Base-by-base conservation (phyloP, 2,329 filamentous ascomycete species). In the Xylariales sp. region DNA sequence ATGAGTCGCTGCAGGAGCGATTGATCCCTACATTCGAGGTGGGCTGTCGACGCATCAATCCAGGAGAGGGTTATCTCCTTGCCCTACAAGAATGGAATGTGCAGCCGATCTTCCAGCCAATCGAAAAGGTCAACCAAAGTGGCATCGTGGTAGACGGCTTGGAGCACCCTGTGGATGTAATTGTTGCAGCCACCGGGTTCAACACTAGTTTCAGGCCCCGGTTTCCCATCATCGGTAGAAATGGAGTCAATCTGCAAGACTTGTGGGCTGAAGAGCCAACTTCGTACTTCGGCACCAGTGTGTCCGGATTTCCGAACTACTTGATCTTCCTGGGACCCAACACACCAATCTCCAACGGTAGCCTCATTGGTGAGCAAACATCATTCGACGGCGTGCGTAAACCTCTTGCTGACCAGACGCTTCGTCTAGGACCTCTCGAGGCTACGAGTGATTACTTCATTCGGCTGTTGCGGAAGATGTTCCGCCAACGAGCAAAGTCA, bases 301-400 rank as follows among this genome's bases (percentile, higher is more conserved):
- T 27, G 5, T 14, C 33, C n/a, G 33, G 23, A 11, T 25, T 35
- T 12, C 33, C 33, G 14, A 35, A 35, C 23, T 35, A 35, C 21
- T 19, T 35, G 4, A 27, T 19, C 4, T 35, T 27, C 23, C 33
- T 35, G 13, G 33, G 33, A 24, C 33, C 33, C 11, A 35, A 35
- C 15, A 25, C 20, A 15, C 33, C 33, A 5, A 35, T 35, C 16
- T 24, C 20, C 11, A 35, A 35, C 11, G 33, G 33, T n/a, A 15
- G 20, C 6, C 20, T 35, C 14, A 35, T 35, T 16, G 33, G 33
- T 28, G 12, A 13, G 21, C 21, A 7, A 8, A 16, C 14, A 20
- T 15, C 12, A 5, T 25, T n/a, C n/a, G 13, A n/a, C n/a, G n/a
- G n/a, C n/a, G n/a, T n/a, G n/a, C n/a, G n/a, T n/a, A n/a, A n/a